Base-by-base conservation (phyloP, 2,329 filamentous ascomycete genomes). In the Fusarium sp. region DNA sequence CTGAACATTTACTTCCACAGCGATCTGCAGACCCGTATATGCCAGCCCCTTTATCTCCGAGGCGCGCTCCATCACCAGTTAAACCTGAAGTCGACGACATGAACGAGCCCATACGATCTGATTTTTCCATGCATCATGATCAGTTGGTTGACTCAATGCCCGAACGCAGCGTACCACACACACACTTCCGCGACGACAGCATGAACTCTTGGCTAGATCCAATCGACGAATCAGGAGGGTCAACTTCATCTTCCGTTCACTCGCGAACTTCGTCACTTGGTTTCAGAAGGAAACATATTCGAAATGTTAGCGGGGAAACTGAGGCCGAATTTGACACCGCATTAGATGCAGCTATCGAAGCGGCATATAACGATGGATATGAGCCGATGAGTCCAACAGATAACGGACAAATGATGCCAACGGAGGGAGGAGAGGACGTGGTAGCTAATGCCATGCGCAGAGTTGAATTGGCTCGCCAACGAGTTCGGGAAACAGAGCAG, bases 281-380 rank as follows among this genome's bases (percentile, higher is more conserved):
- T 44, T 81, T 92, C 49, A 86, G 88, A 65, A 86, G 91, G 68
- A 93, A 91, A 75, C 90, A 92, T 69, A 87, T 93, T 55, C 88
- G 91, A 50, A 85, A 84, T 37, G 77, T 85, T 4, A 95, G 92
- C 69, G 90, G 89, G 45, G 89, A 87, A 30, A 96, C 93, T 0
- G 93, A 97, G 77, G 91, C 93, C 9, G 94, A 97, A 76, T 97
- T 98, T 71, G 94, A 98, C 79, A 94, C 93, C 11, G 96, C 96
- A 6, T 85, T 98, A 44, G 95, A 98, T 81, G 95, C 94, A 25
- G 96, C 96, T 16, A 94, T 98, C 11, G 96, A 98, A 79, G 95
- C 95, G 52, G 96, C 95, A 7, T 99, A 98, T 78, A 92, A 97
- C 77, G 94, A 98, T 67, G 93, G 93, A 1, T 92, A 93, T 68